A percentile compares a stretch with the other conserved stretches of the same genome.
phyloP scores from a whole-genome alignment of 441 rosid species.

The Biscutella auriculata region DNA sequence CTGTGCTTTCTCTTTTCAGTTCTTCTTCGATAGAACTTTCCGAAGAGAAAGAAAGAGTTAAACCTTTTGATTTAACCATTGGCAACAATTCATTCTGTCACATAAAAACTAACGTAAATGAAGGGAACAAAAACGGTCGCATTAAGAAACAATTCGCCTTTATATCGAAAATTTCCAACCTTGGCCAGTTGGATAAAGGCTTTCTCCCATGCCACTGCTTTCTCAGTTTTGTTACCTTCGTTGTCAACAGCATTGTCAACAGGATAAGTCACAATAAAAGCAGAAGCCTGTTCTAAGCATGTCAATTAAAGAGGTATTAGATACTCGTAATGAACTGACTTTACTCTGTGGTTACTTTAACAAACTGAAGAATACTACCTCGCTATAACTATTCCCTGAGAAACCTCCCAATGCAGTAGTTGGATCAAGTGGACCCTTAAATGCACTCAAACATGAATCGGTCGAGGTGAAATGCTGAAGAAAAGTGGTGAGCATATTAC shows the following conservation, averaged over 20 bases:
- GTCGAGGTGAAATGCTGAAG: slow-evolving; percentile 88
- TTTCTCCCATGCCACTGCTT: slow-evolving; percentile 95
- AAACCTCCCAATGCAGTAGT: slow-evolving; percentile 92
- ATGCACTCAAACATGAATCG: slow-evolving; percentile 85
- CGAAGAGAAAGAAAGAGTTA: slow-evolving; percentile 83
- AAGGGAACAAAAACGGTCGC: background rate
- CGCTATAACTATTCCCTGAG: slow-evolving; percentile 70
- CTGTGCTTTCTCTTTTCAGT: slow-evolving; percentile 92
- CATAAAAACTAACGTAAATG: slow-evolving; percentile 8
- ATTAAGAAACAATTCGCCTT: background rate
- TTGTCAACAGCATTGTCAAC: slow-evolving; percentile 63
- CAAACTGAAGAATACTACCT: slow-evolving; percentile 41
- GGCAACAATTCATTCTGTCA: slow-evolving; percentile 80
- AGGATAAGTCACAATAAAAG: slow-evolving; percentile 88
- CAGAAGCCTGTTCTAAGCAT: slow-evolving; percentile 71
- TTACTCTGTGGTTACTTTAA: background rate
- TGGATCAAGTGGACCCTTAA: slow-evolving; percentile 97
- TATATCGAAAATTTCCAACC: slow-evolving; percentile 33
- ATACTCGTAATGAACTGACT: slow-evolving; percentile 2
- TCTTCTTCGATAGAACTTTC: slow-evolving; percentile 97
- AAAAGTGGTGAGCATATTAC: slow-evolving; percentile 10
- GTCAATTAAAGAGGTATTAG: slow-evolving; percentile 14
- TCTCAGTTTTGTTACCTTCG: slow-evolving; percentile 56
- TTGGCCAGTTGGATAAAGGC: slow-evolving; percentile 77
- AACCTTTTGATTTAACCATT: slow-evolving; percentile 51